These are phyloP conservation scores for Rosa multiflora DNA, from an alignment of 306 rosid species.

Conservation along the genomic window DNA sequence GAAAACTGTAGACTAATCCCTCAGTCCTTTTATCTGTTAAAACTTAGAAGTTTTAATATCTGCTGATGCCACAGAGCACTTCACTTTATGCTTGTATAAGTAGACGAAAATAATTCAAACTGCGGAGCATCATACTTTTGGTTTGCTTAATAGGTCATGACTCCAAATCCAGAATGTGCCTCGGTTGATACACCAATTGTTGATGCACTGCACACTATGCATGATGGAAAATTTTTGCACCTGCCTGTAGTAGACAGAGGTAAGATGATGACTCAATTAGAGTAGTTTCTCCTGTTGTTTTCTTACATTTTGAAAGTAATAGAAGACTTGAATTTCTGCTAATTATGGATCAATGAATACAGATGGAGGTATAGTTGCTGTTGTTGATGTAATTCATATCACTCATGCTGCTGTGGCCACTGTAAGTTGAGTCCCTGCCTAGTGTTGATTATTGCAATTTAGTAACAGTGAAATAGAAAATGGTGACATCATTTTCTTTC, in stretches of 20 bases:
- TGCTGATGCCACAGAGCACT: slow-evolving; percentile 3
- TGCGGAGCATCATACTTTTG: slow-evolving; percentile 11
- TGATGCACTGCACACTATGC: slow-evolving; percentile 93
- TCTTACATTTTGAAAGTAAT: neutral
- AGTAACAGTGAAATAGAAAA: neutral
- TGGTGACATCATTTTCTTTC: slow-evolving; percentile 19
- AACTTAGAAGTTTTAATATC: neutral
- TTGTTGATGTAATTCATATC: slow-evolving; percentile 77
- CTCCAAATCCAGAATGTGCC: slow-evolving; percentile 93
- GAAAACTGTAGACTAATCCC: neutral
- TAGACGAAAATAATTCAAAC: neutral
- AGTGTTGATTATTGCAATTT: neutral
- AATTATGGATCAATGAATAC: slow-evolving; percentile 28
- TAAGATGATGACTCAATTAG: slow-evolving; percentile 24
- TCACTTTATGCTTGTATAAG: neutral
- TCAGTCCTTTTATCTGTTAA: neutral
- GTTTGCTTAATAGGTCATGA: slow-evolving; percentile 69
- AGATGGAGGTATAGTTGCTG: slow-evolving; percentile 80
- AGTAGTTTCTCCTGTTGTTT: neutral
- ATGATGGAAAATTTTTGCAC: slow-evolving; percentile 89
- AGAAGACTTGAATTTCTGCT: slow-evolving; percentile 32
- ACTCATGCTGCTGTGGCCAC: slow-evolving; percentile 95
- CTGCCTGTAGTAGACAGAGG: slow-evolving; percentile 89
- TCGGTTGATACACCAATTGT: slow-evolving; percentile 81
- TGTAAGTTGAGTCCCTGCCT: slow-evolving; percentile 54